Conservation (phyloP, 148 eudicot species). For the Agrostemma githago region DNA sequence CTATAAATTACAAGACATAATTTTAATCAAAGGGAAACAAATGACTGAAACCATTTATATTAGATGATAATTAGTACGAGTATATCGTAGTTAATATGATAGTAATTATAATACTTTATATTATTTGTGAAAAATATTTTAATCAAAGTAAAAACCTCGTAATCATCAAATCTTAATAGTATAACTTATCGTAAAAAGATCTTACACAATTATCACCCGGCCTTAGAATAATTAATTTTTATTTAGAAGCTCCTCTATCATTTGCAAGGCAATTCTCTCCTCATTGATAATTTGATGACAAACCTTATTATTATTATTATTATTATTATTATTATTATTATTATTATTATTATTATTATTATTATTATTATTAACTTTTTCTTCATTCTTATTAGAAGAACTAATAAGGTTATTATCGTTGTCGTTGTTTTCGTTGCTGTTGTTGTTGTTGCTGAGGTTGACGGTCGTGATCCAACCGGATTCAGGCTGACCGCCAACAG, state of each 20-base stretch:
- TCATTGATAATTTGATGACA: conserved; percentile 34
- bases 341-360: neutral
- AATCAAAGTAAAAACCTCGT: no score
- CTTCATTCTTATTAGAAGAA: conserved; percentile 8
- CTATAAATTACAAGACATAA: no score
- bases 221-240: conserved; percentile 12
- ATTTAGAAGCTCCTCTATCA: conserved; percentile 61
- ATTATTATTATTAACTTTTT: neutral
- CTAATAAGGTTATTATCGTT: neutral
- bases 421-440: neutral
- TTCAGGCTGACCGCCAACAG: conserved; percentile 32
- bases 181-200: neutral
- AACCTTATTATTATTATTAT: conserved; percentile 12
- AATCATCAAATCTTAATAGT: neutral
- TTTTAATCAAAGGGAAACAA: no score
- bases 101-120: no score
- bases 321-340: neutral
- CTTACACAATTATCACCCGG: neutral
- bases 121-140: no score
- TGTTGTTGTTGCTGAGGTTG: conserved; percentile 26
- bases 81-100: no score
- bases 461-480: conserved; percentile 56
- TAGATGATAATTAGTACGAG: no score
- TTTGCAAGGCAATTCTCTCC: conserved; percentile 56
- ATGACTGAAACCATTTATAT: no score